These are phyloP conservation scores for Spirogloea muscicola DNA, from an alignment of 139 green algal genomes.

Conservation along the genomic window DNA sequence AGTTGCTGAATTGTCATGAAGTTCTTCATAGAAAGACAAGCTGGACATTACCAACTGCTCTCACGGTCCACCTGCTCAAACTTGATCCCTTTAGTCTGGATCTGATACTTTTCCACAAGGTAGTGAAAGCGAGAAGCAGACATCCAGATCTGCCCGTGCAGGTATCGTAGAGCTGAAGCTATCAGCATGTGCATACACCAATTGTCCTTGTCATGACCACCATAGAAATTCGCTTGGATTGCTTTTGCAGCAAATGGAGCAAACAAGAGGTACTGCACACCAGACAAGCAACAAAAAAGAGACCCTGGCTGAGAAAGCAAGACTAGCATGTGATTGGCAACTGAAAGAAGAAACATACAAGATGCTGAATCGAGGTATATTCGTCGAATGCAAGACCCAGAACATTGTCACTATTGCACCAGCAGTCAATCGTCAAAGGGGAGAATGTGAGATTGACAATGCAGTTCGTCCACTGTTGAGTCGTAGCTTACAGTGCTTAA, in stretches of 20 bases:
- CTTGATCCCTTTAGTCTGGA: slow-evolving; percentile 45
- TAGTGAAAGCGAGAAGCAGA: slow-evolving; percentile 24
- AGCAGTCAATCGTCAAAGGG: too few species aligned
- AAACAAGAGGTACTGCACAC: slow-evolving; percentile 46
- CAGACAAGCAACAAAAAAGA: background rate
- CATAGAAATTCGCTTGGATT: slow-evolving; percentile 16
- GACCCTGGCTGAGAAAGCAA: background rate
- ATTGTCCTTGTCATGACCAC: slow-evolving; percentile 40
- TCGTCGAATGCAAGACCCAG: too few species aligned
- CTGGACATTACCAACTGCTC: slow-evolving; percentile 39
- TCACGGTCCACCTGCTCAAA: slow-evolving; percentile 52
- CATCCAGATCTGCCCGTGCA: slow-evolving; percentile 46
- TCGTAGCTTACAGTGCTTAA: too few species aligned
- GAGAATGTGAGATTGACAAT: too few species aligned
- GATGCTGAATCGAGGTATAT: too few species aligned
- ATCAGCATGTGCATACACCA: slow-evolving; percentile 42
- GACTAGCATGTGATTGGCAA: too few species aligned
- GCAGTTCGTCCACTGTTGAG: too few species aligned
- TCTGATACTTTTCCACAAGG: slow-evolving; percentile 27
- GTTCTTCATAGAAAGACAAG: too few species aligned
- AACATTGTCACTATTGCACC: too few species aligned
- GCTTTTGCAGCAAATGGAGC: slow-evolving; percentile 40
- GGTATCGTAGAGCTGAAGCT: slow-evolving; percentile 38
- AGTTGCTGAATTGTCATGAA: too few species aligned
- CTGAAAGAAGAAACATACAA: too few species aligned